These are phyloP conservation scores for Pulveroboletus sp. DNA, from an alignment of 768 basidiomycete genomes.

Conservation along the genomic window DNA sequence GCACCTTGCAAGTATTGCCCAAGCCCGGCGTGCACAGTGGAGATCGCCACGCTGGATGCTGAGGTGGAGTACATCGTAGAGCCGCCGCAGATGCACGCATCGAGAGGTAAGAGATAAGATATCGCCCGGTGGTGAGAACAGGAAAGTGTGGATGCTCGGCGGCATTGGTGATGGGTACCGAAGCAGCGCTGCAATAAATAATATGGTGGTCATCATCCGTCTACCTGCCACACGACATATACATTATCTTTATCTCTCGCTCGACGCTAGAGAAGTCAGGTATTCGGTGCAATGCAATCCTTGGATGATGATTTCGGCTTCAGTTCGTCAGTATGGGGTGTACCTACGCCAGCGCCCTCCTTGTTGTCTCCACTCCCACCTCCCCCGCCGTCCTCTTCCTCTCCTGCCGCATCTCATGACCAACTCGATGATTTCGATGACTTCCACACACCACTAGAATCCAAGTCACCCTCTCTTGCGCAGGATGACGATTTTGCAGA, in stretches of 20 bases:
- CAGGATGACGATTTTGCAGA: slow-evolving; percentile 80
- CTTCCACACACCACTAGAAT: slow-evolving; percentile 45
- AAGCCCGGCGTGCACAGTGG: slow-evolving; percentile 59
- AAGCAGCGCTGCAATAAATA: background rate
- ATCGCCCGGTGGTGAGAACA: slow-evolving; percentile 57
- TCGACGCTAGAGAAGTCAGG: background rate
- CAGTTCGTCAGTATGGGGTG: slow-evolving; percentile 71
- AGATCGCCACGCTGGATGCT: slow-evolving; percentile 65
- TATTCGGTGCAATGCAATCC: slow-evolving; percentile 13
- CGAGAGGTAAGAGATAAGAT: slow-evolving; percentile 50
- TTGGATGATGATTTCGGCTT: slow-evolving; percentile 76
- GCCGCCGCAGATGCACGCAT: slow-evolving; percentile 66
- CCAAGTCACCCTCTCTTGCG: slow-evolving; percentile 36
- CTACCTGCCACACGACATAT: slow-evolving; percentile 7
- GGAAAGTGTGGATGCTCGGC: slow-evolving; percentile 40
- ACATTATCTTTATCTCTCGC: slow-evolving; percentile 4
- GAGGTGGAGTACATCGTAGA: slow-evolving; percentile 71
- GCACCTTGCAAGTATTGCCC: slow-evolving; percentile 71
- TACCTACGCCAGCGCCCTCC: slow-evolving; percentile 34
- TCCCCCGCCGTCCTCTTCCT: slow-evolving; percentile 18
- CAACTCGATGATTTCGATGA: slow-evolving; percentile 51
- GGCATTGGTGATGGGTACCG: slow-evolving; percentile 10
- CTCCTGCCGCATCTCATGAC: slow-evolving; percentile 29
- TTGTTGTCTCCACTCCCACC: slow-evolving; percentile 25
- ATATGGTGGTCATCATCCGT: background rate